These are phyloP conservation scores for Pythium chondricola DNA, from an alignment of 352 stramenopile species.

Conservation along the genomic window DNA sequence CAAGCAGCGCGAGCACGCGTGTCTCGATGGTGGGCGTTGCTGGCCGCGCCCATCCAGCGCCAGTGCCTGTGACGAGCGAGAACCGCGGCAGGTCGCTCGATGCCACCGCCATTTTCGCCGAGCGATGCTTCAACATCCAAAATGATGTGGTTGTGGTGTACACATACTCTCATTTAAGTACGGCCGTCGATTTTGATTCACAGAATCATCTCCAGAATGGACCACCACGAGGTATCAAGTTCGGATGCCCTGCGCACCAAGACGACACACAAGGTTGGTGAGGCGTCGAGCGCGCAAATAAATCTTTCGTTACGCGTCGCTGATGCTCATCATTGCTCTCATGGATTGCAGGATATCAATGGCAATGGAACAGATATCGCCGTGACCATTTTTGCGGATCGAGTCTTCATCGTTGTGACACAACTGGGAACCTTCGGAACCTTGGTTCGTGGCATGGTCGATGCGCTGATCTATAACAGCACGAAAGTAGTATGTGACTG, in stretches of 20 bases:
- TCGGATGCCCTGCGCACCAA: background rate
- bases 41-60: constrained; percentile 3
- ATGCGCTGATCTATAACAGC: too few species aligned
- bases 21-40: constrained; percentile 3
- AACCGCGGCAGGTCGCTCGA: constrained; percentile 32
- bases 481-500: too few species aligned
- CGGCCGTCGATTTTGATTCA: background rate
- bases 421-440: constrained; percentile 80
- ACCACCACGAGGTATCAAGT: background rate
- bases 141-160: constrained; percentile 13
- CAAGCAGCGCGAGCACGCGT: constrained; percentile 1
- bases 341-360: constrained; percentile 75
- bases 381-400: constrained; percentile 72
- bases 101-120: constrained; percentile 24
- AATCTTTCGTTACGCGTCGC: too few species aligned
- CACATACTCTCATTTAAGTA: background rate
- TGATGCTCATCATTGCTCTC: too few species aligned
- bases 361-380: constrained; percentile 60
- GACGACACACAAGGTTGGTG: background rate
- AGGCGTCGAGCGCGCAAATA: background rate
- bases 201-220: background rate
- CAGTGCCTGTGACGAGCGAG: constrained; percentile 24
- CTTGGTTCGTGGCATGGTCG: constrained; percentile 53
- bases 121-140: constrained; percentile 16
- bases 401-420: constrained; percentile 77